These are phyloP conservation scores for Candida xyloterini DNA, from an alignment of 805 yeast species.

Conservation along the genomic window DNA sequence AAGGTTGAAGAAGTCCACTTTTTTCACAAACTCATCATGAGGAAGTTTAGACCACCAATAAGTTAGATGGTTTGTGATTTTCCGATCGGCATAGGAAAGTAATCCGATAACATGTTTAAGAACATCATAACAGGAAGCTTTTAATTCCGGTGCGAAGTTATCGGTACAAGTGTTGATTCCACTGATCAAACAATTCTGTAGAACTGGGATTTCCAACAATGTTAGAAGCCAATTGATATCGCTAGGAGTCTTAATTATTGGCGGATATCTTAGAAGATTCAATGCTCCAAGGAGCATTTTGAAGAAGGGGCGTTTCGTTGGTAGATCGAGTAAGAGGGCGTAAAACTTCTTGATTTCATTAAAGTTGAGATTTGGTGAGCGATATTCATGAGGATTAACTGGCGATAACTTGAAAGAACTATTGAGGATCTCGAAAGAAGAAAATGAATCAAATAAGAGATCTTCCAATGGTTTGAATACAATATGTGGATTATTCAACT, in stretches of 20 bases:
- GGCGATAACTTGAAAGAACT: conserved; percentile 47
- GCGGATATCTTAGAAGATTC: conserved; percentile 51
- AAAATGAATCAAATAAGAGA: conserved; percentile 46
- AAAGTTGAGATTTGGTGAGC: conserved; percentile 51
- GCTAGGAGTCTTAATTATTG: conserved; percentile 37
- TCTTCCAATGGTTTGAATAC: conserved; percentile 50
- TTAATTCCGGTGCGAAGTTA: conserved; percentile 44
- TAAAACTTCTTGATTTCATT: conserved; percentile 47
- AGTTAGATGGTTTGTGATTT: conserved; percentile 42
- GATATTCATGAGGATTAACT: conserved; percentile 15
- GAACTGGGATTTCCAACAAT: conserved; percentile 64
- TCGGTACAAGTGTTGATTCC: conserved; percentile 23
- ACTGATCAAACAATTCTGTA: conserved; percentile 45
- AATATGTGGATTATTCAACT: conserved; percentile 13
- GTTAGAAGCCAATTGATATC: conserved; percentile 60
- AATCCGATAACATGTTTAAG: conserved; percentile 68
- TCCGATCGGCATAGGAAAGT: conserved; percentile 47
- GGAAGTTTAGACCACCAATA: conserved; percentile 53
- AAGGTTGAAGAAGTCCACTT: conserved; percentile 68
- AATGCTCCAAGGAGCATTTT: conserved; percentile 51
- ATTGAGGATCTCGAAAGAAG: conserved; percentile 46
- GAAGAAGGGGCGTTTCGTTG: conserved; percentile 59
- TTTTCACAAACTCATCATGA: conserved; percentile 40
- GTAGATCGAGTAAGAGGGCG: conserved; percentile 44
- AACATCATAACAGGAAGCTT: conserved; percentile 61